Conservation (phyloP, 2,329 filamentous ascomycete species). For the Botrytis cinerea region DNA sequence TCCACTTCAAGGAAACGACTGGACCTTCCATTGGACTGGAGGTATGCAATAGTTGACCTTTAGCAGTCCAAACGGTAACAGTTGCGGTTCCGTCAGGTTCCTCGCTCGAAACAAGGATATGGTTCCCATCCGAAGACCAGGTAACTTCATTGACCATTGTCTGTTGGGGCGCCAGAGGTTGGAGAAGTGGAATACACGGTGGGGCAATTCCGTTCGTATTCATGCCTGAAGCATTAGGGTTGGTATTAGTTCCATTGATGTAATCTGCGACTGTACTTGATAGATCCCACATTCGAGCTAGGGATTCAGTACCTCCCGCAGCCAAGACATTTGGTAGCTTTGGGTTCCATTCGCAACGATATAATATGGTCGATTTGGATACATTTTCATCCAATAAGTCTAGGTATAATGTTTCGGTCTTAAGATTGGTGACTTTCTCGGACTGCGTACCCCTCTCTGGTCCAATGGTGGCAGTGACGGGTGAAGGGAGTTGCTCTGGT, state of each 20-base stretch:
- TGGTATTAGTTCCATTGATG: conserved; percentile 3
- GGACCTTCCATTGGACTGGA: conserved; percentile 62
- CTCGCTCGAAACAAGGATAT: conserved; percentile 61
- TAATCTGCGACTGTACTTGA: conserved; percentile 51
- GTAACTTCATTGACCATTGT: conserved; percentile 60
- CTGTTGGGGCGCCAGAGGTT: conserved; percentile 53
- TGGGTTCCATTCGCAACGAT: conserved; percentile 71
- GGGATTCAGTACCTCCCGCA: conserved; percentile 68
- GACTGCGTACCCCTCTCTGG: conserved; percentile 65
- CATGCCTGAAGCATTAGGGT: conserved; percentile 2
- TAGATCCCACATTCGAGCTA: conserved; percentile 69
- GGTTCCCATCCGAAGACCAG: conserved; percentile 59
- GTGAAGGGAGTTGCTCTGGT: conserved; percentile 54
- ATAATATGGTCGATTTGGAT: conserved; percentile 51
- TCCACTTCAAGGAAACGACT: conserved; percentile 63
- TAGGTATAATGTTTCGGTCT: conserved; percentile 61
- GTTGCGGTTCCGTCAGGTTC: conserved; percentile 49
- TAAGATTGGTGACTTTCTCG: conserved; percentile 63
- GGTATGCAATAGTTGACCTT: conserved; percentile 54
- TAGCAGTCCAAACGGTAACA: conserved; percentile 57
- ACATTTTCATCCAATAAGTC: conserved; percentile 49
- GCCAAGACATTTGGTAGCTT: conserved; percentile 64
- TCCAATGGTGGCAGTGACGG: conserved; percentile 58
- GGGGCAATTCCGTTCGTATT: conserved; percentile 30
- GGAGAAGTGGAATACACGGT: conserved; percentile 50